Evolutionary conservation across 495 filamentous ascomycete genomes (phyloP), one percentile per base, ranked within the genome.

Genomic region (Penicillium bialowiezense): DNA sequence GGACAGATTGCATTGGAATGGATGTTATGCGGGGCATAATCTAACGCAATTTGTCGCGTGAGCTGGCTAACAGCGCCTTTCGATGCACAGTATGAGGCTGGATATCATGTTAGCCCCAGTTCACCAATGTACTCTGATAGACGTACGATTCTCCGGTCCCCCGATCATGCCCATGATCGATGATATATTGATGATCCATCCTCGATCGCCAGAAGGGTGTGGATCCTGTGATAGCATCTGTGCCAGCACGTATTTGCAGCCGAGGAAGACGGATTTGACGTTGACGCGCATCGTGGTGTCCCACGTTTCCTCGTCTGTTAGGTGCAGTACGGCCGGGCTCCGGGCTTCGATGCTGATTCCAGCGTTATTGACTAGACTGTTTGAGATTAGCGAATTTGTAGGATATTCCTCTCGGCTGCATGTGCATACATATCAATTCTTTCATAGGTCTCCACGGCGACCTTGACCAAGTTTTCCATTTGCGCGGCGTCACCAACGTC

Each of bases 151-250:
- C 23, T 63, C 54, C 7, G 35, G 54, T 1, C 52, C 31, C 21
- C 51, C 75, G 39, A 78, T 66, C 15, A 77, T 47, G 0, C 79
- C 77, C 50, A 73, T 59, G 18, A 77, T 65, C 5, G 68, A 74
- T 1, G 75, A 68, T 0, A 77, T 72, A 43, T 81, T 84, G 23
- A 83, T 59, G 29, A 84, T 79, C 76, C 78, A 81, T 7, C 80
- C 81, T 33, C 77, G 48, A 50, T 80, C 70, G 5, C 73, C 71
- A 3, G 58, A 71, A 0, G 62, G 21, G 48, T 65, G 59, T 0
- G 64, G 69, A 7, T 72, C 65, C 50, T 84, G 81, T 14, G 59
- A 54, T 12, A 81, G 49, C 71, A 81, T 79, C 57, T 82, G 79
- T 1, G 55, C 49, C n/a, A 69, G 50, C 1, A 72, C 76, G 44